Base-by-base conservation (phyloP, 2,329 filamentous ascomycete species). In the Alternaria alternata region DNA sequence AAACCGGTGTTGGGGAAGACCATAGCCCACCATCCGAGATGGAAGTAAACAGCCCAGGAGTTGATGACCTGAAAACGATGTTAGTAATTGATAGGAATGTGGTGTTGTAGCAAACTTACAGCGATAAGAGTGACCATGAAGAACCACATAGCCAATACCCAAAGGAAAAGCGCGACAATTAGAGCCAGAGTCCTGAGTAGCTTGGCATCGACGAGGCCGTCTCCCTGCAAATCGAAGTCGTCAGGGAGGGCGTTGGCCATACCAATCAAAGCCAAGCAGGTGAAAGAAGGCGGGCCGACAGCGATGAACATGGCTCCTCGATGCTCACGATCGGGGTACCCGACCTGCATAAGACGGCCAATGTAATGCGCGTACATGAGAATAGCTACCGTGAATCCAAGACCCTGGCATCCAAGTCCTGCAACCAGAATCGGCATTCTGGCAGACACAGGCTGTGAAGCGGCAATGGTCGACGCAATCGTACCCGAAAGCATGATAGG, bases 341-440 rank as follows among this genome's bases (percentile, higher is more conserved):
- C 86, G 1, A 83, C 82, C 65, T 87, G 84, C 87, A 92, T 90
- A n/a, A 92, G 81, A 5, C 90, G 85, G 42, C 87, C 88, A 57
- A 92, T 86, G 82, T 91, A 91, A 73, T 89, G 86, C 0, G 89
- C 83, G 71, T 91, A 91, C 88, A 92, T 91, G 78, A 91, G 84
- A 54, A 89, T 82, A 4, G 88, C 85, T n/a, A 92, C 84, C 11
- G 85, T 85, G 59, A 91, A 85, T 3, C 90, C 90, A 0, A 93
- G 79, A 0, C 90, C 90, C 74, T 93, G 90, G 65, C 87, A 91
- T 0, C 87, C 88, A 36, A 91, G 75, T 4, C 90, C 90, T 0
- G 87, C 88, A 26, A 87, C 82, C 55, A 91, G 81, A 61, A 93
- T 90, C 3, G 88, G 84, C 22, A 91, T 76, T 1, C 87, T 84